A percentile compares a stretch with the other conserved stretches of the same genome.
These are phyloP conservation scores for Cladophialophora immunda DNA, from an alignment of 2,329 filamentous ascomycete species.

Conservation along the genomic window DNA sequence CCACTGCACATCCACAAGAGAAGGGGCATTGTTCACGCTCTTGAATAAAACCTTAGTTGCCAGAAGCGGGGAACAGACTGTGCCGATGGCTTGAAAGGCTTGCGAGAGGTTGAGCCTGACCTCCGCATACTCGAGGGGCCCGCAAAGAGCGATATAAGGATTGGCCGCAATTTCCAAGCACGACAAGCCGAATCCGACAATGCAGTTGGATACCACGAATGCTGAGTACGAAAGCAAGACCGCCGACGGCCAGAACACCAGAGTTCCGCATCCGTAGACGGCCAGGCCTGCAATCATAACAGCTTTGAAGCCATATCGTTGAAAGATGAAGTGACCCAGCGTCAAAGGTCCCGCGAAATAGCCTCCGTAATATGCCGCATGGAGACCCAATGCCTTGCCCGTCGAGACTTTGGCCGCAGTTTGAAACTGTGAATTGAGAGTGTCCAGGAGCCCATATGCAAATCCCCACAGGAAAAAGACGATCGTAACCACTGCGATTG, in stretches of 20 bases:
- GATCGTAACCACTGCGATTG: constrained; percentile 73
- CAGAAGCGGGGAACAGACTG: constrained; percentile 66
- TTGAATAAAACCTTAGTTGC: constrained; percentile 67
- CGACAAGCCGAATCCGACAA: constrained; percentile 67
- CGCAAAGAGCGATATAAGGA: constrained; percentile 69
- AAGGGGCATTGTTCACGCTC: constrained; percentile 56
- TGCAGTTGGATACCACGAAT: constrained; percentile 69
- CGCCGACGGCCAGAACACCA: constrained; percentile 72
- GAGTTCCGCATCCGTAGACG: constrained; percentile 69
- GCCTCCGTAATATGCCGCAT: constrained; percentile 68
- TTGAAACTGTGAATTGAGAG: constrained; percentile 73
- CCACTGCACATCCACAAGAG: constrained; percentile 70
- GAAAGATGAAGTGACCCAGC: constrained; percentile 64
- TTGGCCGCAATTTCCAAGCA: constrained; percentile 69
- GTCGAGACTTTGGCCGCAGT: constrained; percentile 58
- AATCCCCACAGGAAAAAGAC: constrained; percentile 92
- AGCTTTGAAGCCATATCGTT: constrained; percentile 68
- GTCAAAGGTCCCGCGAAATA: constrained; percentile 66
- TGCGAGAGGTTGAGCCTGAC: constrained; percentile 68
- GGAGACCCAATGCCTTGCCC: constrained; percentile 61
- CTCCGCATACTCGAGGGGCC: constrained; percentile 67
- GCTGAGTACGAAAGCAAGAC: constrained; percentile 68
- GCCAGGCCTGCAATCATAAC: constrained; percentile 68
- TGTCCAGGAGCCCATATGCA: constrained; percentile 85
- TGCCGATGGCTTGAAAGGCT: constrained; percentile 68